Evolutionary conservation across 805 yeast species (phyloP).

Genomic region (Sungouiozyma ichnusensis): DNA sequence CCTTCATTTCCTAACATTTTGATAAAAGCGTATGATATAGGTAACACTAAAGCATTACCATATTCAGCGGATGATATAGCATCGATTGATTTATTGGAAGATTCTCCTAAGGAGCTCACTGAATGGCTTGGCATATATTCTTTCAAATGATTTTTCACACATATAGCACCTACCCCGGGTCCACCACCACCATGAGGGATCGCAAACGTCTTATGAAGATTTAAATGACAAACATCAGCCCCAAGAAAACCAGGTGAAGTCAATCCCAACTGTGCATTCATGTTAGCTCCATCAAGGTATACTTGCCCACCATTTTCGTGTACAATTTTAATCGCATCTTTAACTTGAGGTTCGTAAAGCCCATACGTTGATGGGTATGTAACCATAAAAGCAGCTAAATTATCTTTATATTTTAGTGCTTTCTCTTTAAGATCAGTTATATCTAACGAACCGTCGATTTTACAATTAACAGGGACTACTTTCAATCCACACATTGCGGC

Average conservation of each 20-base stretch:
- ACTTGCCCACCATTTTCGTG: constrained; percentile 90
- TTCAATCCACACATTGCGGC: constrained; percentile 95
- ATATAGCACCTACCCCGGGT: constrained; percentile 97
- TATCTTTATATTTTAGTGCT: constrained; percentile 56
- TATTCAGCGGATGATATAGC: constrained; percentile 90
- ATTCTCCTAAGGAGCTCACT: constrained; percentile 29
- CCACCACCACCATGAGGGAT: constrained; percentile 99
- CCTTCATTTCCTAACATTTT: constrained; percentile 85
- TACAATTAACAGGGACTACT: constrained; percentile 87
- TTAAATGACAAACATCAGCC: constrained; percentile 96
- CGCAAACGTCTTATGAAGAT: constrained; percentile 93
- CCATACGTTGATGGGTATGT: constrained; percentile 98
- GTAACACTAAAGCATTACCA: constrained; percentile 88
- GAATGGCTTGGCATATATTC: constrained; percentile 79
- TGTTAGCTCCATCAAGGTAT: constrained; percentile 96
- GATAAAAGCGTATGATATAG: constrained; percentile 90
- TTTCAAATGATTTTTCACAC: constrained; percentile 73
- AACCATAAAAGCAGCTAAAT: constrained; percentile 86
- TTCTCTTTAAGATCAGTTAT: constrained; percentile 62
- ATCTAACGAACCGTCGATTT: constrained; percentile 77
- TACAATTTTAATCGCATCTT: constrained; percentile 72
- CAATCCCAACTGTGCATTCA: constrained; percentile 98
- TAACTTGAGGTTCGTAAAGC: constrained; percentile 85
- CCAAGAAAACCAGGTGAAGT: constrained; percentile 97
- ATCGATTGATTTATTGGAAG: constrained; percentile 38